Conservation (phyloP, 768 basidiomycete genomes). For the Panus rudis region DNA sequence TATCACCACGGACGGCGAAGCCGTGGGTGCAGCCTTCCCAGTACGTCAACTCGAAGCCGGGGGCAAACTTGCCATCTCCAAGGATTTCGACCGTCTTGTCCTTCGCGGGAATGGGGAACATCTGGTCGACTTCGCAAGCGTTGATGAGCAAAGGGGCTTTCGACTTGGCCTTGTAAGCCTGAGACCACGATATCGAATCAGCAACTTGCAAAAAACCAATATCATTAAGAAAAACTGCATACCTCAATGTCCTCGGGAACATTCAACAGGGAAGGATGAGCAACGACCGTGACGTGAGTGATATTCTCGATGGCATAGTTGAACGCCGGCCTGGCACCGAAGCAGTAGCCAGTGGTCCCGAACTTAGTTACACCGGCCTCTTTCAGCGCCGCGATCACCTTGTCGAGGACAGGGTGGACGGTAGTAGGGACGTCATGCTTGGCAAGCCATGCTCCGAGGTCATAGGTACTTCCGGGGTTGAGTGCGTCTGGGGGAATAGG, state of each 20-base stretch:
- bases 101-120: constrained; percentile 41
- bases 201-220: neutral
- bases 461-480: neutral
- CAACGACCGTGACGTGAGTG: constrained; percentile 40
- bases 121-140: constrained; percentile 45
- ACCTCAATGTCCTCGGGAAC: constrained; percentile 60
- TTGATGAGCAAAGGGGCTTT: constrained; percentile 62
- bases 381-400: constrained; percentile 50
- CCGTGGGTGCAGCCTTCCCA: constrained; percentile 26
- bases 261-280: constrained; percentile 60
- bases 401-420: constrained; percentile 38
- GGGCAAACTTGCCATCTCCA: constrained; percentile 29
- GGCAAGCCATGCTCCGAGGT: neutral
- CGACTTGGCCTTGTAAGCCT: constrained; percentile 39
- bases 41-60: constrained; percentile 31
- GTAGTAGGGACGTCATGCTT: constrained; percentile 21
- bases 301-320: constrained; percentile 53
- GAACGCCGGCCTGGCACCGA: constrained; percentile 56
- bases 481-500: neutral
- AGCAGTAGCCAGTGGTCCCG: constrained; percentile 64
- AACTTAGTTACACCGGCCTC: constrained; percentile 50
- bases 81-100: constrained; percentile 31
- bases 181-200: neutral
- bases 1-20: constrained; percentile 36
- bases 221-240: too few relatives aligned